Percentiles rank a stretch among this genome's conserved stretches.
Evolutionary conservation across 345 rosid species (phyloP).

Genomic region (Dipteronia sinensis): DNA sequence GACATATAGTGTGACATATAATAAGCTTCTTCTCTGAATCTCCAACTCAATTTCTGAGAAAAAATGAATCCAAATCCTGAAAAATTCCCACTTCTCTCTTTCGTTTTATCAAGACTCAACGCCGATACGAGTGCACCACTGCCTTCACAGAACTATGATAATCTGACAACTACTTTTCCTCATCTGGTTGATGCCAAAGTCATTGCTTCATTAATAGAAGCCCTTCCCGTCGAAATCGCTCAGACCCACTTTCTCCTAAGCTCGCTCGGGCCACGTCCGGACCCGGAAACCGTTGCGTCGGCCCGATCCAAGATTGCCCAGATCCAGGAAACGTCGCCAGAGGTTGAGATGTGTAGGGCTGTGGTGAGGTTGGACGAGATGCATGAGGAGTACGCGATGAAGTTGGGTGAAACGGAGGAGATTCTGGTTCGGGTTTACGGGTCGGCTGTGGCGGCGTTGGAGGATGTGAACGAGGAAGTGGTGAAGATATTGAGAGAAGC

Average conservation of each 20-base stretch:
- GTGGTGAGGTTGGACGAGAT: constrained; percentile 68
- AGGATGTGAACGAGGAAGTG: constrained; percentile 56
- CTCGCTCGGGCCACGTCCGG: constrained; percentile 78
- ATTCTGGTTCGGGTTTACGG: constrained; percentile 56
- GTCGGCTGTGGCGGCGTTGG: constrained; percentile 35
- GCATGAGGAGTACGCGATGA: constrained; percentile 60
- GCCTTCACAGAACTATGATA: constrained; percentile 38
- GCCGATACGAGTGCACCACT: constrained; percentile 39
- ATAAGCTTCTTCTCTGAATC: not conserved
- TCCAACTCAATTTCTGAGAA: not conserved
- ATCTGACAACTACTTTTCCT: constrained; percentile 45
- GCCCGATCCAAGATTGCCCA: constrained; percentile 64
- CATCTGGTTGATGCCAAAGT: constrained; percentile 46
- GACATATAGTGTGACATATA: too few relatives aligned
- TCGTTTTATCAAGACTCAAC: constrained; percentile 49
- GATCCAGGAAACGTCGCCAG: constrained; percentile 53
- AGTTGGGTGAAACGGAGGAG: constrained; percentile 69
- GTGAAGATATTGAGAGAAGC: constrained; percentile 52
- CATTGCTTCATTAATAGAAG: constrained; percentile 50
- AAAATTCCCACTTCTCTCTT: constrained; percentile 61
- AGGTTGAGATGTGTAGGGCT: constrained; percentile 48
- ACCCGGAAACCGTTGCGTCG: constrained; percentile 57
- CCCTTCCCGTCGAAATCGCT: constrained; percentile 49
- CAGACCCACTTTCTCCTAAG: constrained; percentile 60
- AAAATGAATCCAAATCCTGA: constrained; percentile 46